These are phyloP conservation scores for Rubia yunnanensis DNA, from an alignment of 257 asterid genomes.

Conservation along the genomic window DNA sequence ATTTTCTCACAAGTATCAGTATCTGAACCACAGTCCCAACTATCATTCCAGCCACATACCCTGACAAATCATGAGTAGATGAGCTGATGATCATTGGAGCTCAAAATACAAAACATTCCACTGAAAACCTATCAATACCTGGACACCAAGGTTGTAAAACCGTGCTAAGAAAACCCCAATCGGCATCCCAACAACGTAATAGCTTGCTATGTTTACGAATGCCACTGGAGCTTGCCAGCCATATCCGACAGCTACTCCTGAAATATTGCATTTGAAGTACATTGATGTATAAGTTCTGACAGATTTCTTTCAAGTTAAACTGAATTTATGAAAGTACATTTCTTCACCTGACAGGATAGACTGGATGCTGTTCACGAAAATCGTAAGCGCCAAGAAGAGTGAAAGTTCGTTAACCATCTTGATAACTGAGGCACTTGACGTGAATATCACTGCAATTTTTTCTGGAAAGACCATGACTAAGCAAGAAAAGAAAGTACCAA, in stretches of 20 bases:
- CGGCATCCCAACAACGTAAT: constrained; percentile 46
- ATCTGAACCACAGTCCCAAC: constrained; percentile 46
- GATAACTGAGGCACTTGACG: constrained; percentile 42
- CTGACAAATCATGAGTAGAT: constrained; percentile 18
- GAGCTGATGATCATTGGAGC: neutral
- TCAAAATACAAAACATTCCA: neutral
- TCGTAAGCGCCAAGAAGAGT: constrained; percentile 33
- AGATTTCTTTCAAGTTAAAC: too few species aligned
- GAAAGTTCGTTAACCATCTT: constrained; percentile 46
- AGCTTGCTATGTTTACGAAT: constrained; percentile 40
- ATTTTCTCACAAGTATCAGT: constrained; percentile 27
- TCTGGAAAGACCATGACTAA: constrained; percentile 31
- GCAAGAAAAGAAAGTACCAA: constrained; percentile 32
- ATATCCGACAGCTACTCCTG: constrained; percentile 58
- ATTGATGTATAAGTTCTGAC: neutral
- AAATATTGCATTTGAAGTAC: constrained; percentile 2
- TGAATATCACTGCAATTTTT: constrained; percentile 40
- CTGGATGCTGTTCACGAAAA: constrained; percentile 41
- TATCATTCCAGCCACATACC: constrained; percentile 58
- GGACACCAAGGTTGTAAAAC: constrained; percentile 32
- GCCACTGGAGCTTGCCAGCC: constrained; percentile 62
- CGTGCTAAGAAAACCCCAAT: constrained; percentile 42
- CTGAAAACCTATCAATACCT: constrained; percentile 21
- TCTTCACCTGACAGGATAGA: constrained; percentile 50
- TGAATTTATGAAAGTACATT: neutral